phyloP scores from a whole-genome alignment of 1,284 basidiomycete genomes.

The Hypsizygus ulmarius region DNA sequence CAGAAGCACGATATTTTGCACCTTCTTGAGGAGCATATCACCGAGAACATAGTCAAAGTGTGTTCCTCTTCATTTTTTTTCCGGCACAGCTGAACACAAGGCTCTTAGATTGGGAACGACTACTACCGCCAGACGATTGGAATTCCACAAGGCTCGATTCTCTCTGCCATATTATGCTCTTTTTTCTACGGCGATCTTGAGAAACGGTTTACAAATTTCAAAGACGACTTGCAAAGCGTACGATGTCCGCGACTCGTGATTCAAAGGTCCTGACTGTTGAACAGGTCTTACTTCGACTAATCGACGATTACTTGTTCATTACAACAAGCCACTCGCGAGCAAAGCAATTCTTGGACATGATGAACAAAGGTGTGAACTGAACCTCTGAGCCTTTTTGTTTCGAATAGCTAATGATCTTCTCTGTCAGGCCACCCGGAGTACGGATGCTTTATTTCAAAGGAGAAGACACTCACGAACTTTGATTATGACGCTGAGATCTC shows the following conservation, averaged over 20 bases:
- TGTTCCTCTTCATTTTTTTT: constrained; percentile 6
- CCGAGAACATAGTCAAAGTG: constrained; percentile 88
- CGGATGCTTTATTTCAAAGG: constrained; percentile 84
- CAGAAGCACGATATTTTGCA: constrained; percentile 62
- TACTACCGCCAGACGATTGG: constrained; percentile 88
- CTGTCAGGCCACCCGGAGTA: constrained; percentile 82
- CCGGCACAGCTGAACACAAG: background rate
- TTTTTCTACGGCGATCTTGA: constrained; percentile 96
- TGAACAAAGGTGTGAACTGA: constrained; percentile 62
- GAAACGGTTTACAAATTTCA: constrained; percentile 56
- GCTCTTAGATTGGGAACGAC: constrained; percentile 62
- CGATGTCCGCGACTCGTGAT: constrained; percentile 21
- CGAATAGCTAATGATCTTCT: background rate
- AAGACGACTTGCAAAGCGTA: constrained; percentile 61
- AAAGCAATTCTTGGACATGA: constrained; percentile 68
- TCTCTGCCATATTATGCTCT: constrained; percentile 88
- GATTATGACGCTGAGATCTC: constrained; percentile 56
- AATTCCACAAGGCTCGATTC: constrained; percentile 93
- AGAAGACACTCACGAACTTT: constrained; percentile 91
- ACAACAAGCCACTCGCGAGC: constrained; percentile 72
- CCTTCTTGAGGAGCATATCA: constrained; percentile 87
- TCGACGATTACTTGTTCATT: constrained; percentile 94
- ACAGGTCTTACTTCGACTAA: constrained; percentile 79
- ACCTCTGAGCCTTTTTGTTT: background rate
- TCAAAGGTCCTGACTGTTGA: constrained; percentile 1